Base-by-base conservation (phyloP, 176 grass and related monocot species). In the Echinochloa phyllopogon region DNA sequence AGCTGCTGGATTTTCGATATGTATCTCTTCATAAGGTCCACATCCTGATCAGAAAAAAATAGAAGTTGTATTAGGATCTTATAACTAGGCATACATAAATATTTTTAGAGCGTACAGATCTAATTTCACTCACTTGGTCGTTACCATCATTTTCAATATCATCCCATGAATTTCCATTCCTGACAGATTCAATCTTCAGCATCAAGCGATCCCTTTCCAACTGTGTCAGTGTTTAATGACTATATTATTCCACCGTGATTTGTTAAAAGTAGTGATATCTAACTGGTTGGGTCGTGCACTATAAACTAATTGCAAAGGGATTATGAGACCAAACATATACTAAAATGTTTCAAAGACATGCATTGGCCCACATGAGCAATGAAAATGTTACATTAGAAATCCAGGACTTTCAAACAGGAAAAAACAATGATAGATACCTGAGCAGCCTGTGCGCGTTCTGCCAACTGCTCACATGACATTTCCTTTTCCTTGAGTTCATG, bases 1-100 rank as follows among this genome's bases (percentile, higher is more conserved):
- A 99, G 85, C 63, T 91, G 87, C 77, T 99, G 96, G 82, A 99
- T 94, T 82, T 88, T 99, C 23, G 78, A 92, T 75, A 94, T 82
- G 76, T 99, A 99, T 69, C 84, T 72, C 86, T 99, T 96, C 73
- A 96, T 59, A 77, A 96, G 70, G 58, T 85, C 88, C 37, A 91
- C 33, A 33, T 94, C 91, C 93, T 95, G 77, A 23, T 41, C 24
- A 85, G 15, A 76, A 88, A 69, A 67, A 53, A 43, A 72, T n/a
- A 43, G 50, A 43, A 77, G 10, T 63, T 61, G 37, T 65, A 20
- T 44, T 66, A 82, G 52, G 12, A 62, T 59, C 27, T 47, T 61
- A 53, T 64, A 65, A 4, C 15, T 69, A 75, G 44, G 69, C 11
- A 6, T 21, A 23, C 36, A 48, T 36, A 83, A 55, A 80, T 57